Evolutionary conservation across 2,329 filamentous ascomycete genomes (phyloP).

Genomic region (Sporothrix variecibatus): DNA sequence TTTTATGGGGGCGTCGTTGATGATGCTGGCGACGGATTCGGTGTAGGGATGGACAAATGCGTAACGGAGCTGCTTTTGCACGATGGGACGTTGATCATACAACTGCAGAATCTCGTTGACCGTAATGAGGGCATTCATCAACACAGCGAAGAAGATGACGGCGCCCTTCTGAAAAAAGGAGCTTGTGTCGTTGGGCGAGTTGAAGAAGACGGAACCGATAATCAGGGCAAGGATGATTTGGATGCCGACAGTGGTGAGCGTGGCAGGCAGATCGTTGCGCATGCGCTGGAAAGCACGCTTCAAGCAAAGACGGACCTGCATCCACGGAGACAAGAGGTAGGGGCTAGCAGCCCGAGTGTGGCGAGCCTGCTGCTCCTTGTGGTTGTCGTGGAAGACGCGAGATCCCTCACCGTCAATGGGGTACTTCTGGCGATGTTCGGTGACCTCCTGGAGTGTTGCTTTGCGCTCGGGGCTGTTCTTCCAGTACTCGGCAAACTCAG

Average conservation of each 20-base stretch:
- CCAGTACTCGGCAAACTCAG: slow-evolving; percentile 63
- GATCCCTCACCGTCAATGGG: slow-evolving; percentile 38
- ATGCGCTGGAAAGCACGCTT: slow-evolving; percentile 78
- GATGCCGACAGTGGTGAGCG: slow-evolving; percentile 79
- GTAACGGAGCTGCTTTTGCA: slow-evolving; percentile 86
- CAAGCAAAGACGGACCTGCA: slow-evolving; percentile 53
- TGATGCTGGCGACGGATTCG: slow-evolving; percentile 80
- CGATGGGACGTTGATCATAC: slow-evolving; percentile 85
- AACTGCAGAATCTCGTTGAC: slow-evolving; percentile 82
- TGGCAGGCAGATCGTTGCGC: slow-evolving; percentile 70
- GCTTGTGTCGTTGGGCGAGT: slow-evolving; percentile 31
- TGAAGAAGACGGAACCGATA: slow-evolving; percentile 30
- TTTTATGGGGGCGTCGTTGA: slow-evolving; percentile 84
- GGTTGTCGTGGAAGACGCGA: slow-evolving; percentile 53
- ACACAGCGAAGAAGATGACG: slow-evolving; percentile 83
- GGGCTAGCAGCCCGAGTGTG: slow-evolving; percentile 70
- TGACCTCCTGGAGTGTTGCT: slow-evolving; percentile 54
- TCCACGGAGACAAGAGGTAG: slow-evolving; percentile 68
- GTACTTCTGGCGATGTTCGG: slow-evolving; percentile 46
- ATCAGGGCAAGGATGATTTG: slow-evolving; percentile 59
- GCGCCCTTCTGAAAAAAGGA: slow-evolving; percentile 65
- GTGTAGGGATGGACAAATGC: slow-evolving; percentile 89
- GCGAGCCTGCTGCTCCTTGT: slow-evolving; percentile 60
- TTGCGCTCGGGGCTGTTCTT: slow-evolving; percentile 55
- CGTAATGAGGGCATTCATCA: slow-evolving; percentile 82